These are phyloP conservation scores for Drechslerella coelobrocha DNA, from an alignment of 2,329 filamentous ascomycete genomes.

Conservation along the genomic window DNA sequence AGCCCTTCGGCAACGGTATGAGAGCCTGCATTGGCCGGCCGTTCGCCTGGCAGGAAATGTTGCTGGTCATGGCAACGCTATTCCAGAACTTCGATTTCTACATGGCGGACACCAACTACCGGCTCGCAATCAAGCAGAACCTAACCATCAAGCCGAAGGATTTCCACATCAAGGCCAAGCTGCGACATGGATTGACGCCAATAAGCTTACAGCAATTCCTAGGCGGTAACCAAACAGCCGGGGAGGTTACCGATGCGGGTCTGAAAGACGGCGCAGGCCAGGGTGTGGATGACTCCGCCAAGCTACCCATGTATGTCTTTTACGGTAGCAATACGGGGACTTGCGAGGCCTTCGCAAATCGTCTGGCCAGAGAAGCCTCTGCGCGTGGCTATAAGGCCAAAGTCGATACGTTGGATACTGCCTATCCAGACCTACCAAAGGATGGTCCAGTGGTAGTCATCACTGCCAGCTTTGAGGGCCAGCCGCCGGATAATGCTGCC, in stretches of 20 bases:
- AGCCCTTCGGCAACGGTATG: conserved; percentile 76
- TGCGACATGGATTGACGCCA: conserved; percentile 63
- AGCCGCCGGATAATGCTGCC: conserved; percentile 74
- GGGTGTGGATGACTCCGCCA: conserved; percentile 46
- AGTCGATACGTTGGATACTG: conserved; percentile 68
- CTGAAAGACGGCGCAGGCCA: conserved; percentile 41
- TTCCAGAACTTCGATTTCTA: conserved; percentile 75
- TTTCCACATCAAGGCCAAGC: conserved; percentile 68
- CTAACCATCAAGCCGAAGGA: conserved; percentile 70
- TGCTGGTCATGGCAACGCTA: conserved; percentile 68
- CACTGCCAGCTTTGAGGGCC: conserved; percentile 75
- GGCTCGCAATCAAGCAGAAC: conserved; percentile 65
- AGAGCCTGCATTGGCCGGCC: conserved; percentile 74
- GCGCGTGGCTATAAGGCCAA: conserved; percentile 67
- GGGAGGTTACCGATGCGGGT: conserved; percentile 30
- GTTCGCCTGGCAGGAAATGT: conserved; percentile 77
- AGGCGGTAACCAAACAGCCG: conserved; percentile 32
- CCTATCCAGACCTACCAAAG: conserved; percentile 67
- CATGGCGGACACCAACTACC: conserved; percentile 68
- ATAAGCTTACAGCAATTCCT: conserved; percentile 59
- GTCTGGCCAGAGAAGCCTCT: conserved; percentile 67
- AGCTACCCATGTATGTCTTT: conserved; percentile 68
- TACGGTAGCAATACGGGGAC: conserved; percentile 79
- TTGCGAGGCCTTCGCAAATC: conserved; percentile 72
- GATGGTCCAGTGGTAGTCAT: conserved; percentile 68